phyloP scores from a whole-genome alignment of 2,329 filamentous ascomycete species.

The Scedosporium apiospermum region DNA sequence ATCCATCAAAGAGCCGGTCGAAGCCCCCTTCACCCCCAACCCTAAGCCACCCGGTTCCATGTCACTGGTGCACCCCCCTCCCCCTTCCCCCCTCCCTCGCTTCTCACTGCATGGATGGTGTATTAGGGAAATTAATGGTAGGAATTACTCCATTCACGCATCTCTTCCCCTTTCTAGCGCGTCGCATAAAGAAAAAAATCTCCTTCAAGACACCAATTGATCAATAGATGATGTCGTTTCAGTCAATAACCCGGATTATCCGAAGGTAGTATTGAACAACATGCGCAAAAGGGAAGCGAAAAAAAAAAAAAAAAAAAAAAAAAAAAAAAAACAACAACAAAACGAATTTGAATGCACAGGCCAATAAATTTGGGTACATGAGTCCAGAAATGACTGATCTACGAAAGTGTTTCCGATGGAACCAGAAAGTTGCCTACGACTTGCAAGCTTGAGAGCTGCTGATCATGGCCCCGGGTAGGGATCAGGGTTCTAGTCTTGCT shows the following conservation, averaged over 20 bases:
- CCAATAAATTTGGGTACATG: too few species aligned
- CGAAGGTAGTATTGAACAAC: not conserved
- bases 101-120: not conserved
- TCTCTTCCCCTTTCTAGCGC: not conserved
- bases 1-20: not conserved
- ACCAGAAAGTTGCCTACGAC: not conserved
- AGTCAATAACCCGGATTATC: not conserved
- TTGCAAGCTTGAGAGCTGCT: not conserved
- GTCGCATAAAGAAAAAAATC: not conserved
- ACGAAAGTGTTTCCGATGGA: not conserved
- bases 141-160: not conserved
- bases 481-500: not conserved
- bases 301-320: not conserved
- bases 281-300: not conserved
- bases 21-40: not conserved
- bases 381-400: not conserved
- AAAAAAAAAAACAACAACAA: too few species aligned
- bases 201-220: not conserved
- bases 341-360: not conserved
- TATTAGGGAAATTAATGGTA: not conserved
- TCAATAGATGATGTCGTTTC: not conserved
- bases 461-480: not conserved
- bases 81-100: not conserved
- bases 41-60: not conserved
- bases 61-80: not conserved